Conservation (phyloP, 495 filamentous ascomycete species). For the Clavariopsis aquatica region DNA sequence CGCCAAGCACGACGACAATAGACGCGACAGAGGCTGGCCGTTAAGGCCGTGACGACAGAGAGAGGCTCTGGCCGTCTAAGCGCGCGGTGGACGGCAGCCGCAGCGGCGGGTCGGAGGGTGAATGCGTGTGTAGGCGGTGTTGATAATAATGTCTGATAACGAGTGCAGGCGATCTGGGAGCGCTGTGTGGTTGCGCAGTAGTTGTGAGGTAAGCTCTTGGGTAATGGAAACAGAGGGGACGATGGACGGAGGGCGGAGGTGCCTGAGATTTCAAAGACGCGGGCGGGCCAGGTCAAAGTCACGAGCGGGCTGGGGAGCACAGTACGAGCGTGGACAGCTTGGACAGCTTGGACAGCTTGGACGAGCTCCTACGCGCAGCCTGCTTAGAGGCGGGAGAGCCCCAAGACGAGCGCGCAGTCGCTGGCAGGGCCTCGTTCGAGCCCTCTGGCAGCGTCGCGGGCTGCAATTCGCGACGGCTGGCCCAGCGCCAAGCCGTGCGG, state of each 20-base stretch:
- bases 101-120: constrained; percentile 16
- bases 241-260: constrained; percentile 24
- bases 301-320: constrained; percentile 15
- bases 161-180: not conserved
- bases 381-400: constrained; percentile 8
- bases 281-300: constrained; percentile 23
- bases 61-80: constrained; percentile 34
- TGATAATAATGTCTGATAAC: constrained; percentile 42
- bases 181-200: constrained; percentile 36
- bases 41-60: not conserved
- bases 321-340: not conserved
- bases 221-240: constrained; percentile 44
- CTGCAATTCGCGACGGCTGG: not conserved
- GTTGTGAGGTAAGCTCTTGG: constrained; percentile 45
- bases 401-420: not conserved
- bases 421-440: not conserved
- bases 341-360: constrained; percentile 9
- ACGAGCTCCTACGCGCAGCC: not conserved
- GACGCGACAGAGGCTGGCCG: constrained; percentile 32
- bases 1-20: constrained; percentile 38
- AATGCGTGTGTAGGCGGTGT: constrained; percentile 34
- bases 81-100: constrained; percentile 30
- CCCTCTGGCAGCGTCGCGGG: not conserved
- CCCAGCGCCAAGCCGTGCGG: not conserved
- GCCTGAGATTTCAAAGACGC: constrained; percentile 31